Conservation (phyloP, 2,329 filamentous ascomycete species). For the Rosellinia necatrix region DNA sequence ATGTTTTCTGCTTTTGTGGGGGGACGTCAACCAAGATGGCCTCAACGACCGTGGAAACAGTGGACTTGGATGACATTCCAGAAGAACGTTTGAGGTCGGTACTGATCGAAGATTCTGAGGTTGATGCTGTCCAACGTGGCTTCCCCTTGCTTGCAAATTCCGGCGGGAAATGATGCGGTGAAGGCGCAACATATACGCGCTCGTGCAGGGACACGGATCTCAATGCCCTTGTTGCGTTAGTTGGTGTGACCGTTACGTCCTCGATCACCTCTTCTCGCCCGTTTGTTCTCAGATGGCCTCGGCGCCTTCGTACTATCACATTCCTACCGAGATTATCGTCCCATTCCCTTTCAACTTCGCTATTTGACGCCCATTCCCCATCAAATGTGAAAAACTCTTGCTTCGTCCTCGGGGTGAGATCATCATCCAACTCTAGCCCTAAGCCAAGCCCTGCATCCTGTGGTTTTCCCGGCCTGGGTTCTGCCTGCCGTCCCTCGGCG, state of each 20-base stretch:
- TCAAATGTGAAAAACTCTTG: conserved; percentile 61
- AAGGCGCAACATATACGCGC: conserved; percentile 45
- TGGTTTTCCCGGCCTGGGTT: conserved; percentile 40
- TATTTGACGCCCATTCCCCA: conserved; percentile 58
- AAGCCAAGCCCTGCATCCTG: conserved; percentile 50
- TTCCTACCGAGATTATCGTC: conserved; percentile 58
- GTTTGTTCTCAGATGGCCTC: conserved; percentile 38
- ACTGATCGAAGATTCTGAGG: conserved; percentile 46
- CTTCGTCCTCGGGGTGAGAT: conserved; percentile 48
- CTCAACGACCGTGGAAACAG: conserved; percentile 61
- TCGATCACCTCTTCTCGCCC: conserved; percentile 50
- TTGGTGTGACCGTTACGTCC: conserved; percentile 53
- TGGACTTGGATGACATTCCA: conserved; percentile 59
- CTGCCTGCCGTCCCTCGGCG: conserved; percentile 47
- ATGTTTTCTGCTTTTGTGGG: conserved; percentile 56
- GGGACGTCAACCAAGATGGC: conserved; percentile 59
- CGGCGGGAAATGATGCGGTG: conserved; percentile 37
- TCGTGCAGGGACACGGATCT: conserved; percentile 54
- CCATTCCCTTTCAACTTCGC: conserved; percentile 59
- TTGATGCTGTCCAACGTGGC: conserved; percentile 39
- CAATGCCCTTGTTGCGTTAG: conserved; percentile 56
- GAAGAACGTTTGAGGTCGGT: conserved; percentile 57
- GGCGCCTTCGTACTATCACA: conserved; percentile 57
- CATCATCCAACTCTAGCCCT: conserved; percentile 47
- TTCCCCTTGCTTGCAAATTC: conserved; percentile 39